Evolutionary conservation across 768 basidiomycete species (phyloP).

Genomic region (Cystofilobasidium macerans): DNA sequence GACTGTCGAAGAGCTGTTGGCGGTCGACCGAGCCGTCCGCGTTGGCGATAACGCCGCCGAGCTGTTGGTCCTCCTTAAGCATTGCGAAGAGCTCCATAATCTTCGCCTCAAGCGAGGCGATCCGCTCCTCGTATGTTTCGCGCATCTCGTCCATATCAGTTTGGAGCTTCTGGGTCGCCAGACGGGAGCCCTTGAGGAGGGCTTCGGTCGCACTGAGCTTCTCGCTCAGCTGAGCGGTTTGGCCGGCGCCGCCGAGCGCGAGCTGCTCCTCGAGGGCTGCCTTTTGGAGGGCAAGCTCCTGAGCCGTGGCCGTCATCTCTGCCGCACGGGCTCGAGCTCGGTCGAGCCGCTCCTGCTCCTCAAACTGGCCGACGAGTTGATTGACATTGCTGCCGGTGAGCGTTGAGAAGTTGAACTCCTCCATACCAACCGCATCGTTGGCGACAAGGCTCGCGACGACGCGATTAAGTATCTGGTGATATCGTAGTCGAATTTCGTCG

Average conservation of each 20-base stretch:
- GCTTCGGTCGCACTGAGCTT: conserved; percentile 39
- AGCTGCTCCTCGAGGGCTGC: conserved; percentile 71
- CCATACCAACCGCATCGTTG: conserved; percentile 62
- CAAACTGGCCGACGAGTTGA: conserved; percentile 75
- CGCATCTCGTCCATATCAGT: conserved; percentile 68
- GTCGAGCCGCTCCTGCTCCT: conserved; percentile 74
- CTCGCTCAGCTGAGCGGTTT: conserved; percentile 61
- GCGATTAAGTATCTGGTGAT: conserved; percentile 83
- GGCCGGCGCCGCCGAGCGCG: conserved; percentile 55
- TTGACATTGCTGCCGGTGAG: conserved; percentile 82
- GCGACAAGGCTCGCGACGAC: conserved; percentile 82
- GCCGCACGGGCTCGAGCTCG: conserved; percentile 65
- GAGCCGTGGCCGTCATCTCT: conserved; percentile 47
- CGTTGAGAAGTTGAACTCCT: conserved; percentile 51
- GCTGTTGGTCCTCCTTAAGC: conserved; percentile 66
- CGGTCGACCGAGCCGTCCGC: conserved; percentile 59
- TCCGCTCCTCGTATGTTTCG: conserved; percentile 67
- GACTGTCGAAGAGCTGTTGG: conserved; percentile 57
- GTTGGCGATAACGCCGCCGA: conserved; percentile 54
- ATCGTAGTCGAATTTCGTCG: conserved; percentile 68
- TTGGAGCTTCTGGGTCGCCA: conserved; percentile 49
- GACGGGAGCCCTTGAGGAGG: conserved; percentile 18
- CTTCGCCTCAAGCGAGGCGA: conserved; percentile 77
- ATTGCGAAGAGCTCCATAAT: conserved; percentile 89
- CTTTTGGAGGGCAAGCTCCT: conserved; percentile 66